Evolutionary conservation across 768 basidiomycete genomes (phyloP), one percentile per base, ranked within the genome.

Genomic region (Boletellus sp.): DNA sequence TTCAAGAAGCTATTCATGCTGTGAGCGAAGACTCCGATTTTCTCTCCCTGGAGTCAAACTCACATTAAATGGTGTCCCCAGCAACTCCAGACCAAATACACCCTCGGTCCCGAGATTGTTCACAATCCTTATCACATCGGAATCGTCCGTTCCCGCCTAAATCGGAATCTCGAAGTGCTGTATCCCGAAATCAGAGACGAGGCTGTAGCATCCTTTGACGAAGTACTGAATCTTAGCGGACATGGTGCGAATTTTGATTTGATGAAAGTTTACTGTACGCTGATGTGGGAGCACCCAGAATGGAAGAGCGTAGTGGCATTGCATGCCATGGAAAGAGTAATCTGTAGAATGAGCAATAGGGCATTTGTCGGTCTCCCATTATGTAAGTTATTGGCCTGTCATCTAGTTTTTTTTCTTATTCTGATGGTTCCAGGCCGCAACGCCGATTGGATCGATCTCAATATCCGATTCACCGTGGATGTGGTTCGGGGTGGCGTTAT

Each of bases 361-460:
- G 40, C 72, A 0, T 76, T 81, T 46, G 74, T 81, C 6, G 81
- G 79, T 0, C 60, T 72, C 26, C 77, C 78, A 3, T 43, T 76
- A 3, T 81, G 79, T 78, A 42, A 16, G 24, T 10, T 8, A 12
- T 23, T 7, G 5, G 13, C 19, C 37, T 12, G 2, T 34, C 20
- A 3, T 8, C 4, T 22, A 19, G 36, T 35, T 4, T 9, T 22
- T 32, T 11, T 32, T 31, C 42, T 19, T 38, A 47, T 4, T 28
- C 16, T 7, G 49, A 71, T 45, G 51, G 57, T 8, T 41, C 20
- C 13, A 78, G 76, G 76, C 53, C 69, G 73, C 9, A 45, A 77
- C 39, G 51, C 62, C 3, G 71, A 69, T 6, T 78, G 73, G 56
- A 47, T 60, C 4, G 41, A 52, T 19, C 52, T 72, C 19, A 65